Base-by-base conservation (phyloP, 208 protist species). In the Acanthamoeba royreba region DNA sequence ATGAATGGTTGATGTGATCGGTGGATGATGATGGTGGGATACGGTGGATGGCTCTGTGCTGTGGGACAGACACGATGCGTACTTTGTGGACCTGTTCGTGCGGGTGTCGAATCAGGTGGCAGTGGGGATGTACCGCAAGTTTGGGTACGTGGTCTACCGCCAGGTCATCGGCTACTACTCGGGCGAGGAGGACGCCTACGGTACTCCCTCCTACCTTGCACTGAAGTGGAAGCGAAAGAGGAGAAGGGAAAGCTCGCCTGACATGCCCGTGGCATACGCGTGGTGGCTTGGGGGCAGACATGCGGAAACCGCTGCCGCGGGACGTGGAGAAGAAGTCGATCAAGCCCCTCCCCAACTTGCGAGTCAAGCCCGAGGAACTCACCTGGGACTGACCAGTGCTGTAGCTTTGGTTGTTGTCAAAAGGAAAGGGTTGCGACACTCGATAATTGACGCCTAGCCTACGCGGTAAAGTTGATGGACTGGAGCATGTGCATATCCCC, bases 61-160 rank as follows among this genome's bases (percentile, higher is more conserved):
- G 52, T 22, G 19, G 17, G 63, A 31, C 61, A 96, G 95, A 28
- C 97, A 99, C 95, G 97, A 99, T 89, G 98, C 98, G 22, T 99
- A 99, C 95, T 99, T 99, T 98, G 99, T 99, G 0, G 99, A 99
- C 95, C 97, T 99, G 0, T 99, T 99, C 95, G 99, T 99, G 17
- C 98, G 99, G 42, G 97, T 97, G 90, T 99, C 98, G 69, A 99
- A 99, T 95, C 96, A 95, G 40, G 97, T 99, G 4, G 99, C 99
- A 0, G 98, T 99, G 88, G 96, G 97, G 69, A 99, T 99, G 99
- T 99, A 99, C 95, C 95, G 98, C 38, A 98, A 98, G 69, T 95
- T 99, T 40, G 99, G 99, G 8, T 99, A 99, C 96, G 97, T 98
- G 89, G 96, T 99, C 0, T 99, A 99, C 95, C 97, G 99, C 7